Evolutionary conservation across 257 asterid genomes (phyloP).

Genomic region (Linderniella brevidens): DNA sequence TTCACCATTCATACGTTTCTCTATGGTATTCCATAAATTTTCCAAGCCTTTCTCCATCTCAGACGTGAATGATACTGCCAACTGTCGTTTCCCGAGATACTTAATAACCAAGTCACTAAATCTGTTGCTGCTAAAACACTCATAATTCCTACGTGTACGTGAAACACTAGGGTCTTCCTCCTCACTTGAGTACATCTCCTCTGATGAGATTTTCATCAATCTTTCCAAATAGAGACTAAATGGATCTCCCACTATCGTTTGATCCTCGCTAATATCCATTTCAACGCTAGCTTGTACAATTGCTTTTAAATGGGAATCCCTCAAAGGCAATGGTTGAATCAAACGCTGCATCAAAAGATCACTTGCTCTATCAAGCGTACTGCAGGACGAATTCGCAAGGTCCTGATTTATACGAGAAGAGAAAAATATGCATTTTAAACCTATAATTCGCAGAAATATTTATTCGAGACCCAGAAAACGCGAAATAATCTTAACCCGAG

Average conservation of each 20-base stretch:
- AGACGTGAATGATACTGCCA: slow-evolving; percentile 25
- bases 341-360: slow-evolving; percentile 32
- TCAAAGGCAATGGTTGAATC: slow-evolving; percentile 38
- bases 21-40: slow-evolving; percentile 22
- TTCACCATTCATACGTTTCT: slow-evolving; percentile 17
- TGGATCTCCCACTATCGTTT: slow-evolving; percentile 15
- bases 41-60: slow-evolving; percentile 31
- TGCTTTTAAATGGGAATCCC: slow-evolving; percentile 55
- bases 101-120: slow-evolving; percentile 23
- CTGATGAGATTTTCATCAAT: slow-evolving; percentile 14
- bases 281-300: slow-evolving; percentile 31
- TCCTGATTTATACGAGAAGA: slow-evolving; percentile 27
- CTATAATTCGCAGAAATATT: neutral
- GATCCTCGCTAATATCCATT: slow-evolving; percentile 33
- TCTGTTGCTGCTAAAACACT: slow-evolving; percentile 13
- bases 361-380: slow-evolving; percentile 28
- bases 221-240: slow-evolving; percentile 24
- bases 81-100: slow-evolving; percentile 36
- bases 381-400: slow-evolving; percentile 32
- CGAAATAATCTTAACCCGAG: slow-evolving; percentile 65
- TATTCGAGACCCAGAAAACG: neutral
- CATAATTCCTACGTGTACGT: slow-evolving; percentile 11
- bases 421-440: neutral
- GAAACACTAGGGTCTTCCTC: slow-evolving; percentile 12
- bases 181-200: slow-evolving; percentile 9